Conservation (phyloP, 495 filamentous ascomycete species). For the Aspergillus nidulans region DNA sequence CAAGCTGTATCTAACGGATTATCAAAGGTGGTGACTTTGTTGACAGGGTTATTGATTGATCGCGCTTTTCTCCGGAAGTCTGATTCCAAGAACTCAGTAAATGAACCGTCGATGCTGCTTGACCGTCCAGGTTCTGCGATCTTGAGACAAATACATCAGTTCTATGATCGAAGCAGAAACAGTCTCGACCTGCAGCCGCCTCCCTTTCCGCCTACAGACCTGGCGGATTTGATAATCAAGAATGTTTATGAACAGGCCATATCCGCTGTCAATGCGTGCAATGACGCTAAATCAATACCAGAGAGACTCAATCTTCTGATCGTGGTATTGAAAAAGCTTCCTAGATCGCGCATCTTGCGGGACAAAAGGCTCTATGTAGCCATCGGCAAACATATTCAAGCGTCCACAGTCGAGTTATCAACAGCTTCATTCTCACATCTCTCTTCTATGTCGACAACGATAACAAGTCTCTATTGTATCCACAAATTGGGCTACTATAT, state of each 20-base stretch:
- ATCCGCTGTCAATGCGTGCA: conserved; percentile 24
- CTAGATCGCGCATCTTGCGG: conserved; percentile 48
- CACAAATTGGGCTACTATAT: conserved; percentile 45
- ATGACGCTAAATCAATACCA: conserved; percentile 28
- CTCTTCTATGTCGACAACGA: conserved; percentile 57
- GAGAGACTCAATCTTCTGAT: conserved; percentile 48
- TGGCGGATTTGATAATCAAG: conserved; percentile 58
- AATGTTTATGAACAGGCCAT: conserved; percentile 54
- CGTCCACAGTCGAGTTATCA: conserved; percentile 19
- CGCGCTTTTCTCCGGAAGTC: conserved; percentile 56
- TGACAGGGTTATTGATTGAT: conserved; percentile 61
- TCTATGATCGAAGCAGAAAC: conserved; percentile 53
- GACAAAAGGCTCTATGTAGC: conserved; percentile 51
- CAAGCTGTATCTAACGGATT: conserved; percentile 25
- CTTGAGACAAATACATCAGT: conserved; percentile 56
- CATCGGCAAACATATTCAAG: conserved; percentile 37
- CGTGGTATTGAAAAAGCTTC: conserved; percentile 55
- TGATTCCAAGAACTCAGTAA: conserved; percentile 20
- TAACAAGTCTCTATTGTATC: conserved; percentile 58
- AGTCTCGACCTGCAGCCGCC: conserved; percentile 42
- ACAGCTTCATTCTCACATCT: conserved; percentile 39
- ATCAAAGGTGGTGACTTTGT: conserved; percentile 30
- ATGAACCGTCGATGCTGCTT: conserved; percentile 5
- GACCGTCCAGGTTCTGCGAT: conserved; percentile 40
- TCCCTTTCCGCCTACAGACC: conserved; percentile 53